Evolutionary conservation across 352 stramenopile genomes (phyloP).

Genomic region (Globisporangium heterothallicum): DNA sequence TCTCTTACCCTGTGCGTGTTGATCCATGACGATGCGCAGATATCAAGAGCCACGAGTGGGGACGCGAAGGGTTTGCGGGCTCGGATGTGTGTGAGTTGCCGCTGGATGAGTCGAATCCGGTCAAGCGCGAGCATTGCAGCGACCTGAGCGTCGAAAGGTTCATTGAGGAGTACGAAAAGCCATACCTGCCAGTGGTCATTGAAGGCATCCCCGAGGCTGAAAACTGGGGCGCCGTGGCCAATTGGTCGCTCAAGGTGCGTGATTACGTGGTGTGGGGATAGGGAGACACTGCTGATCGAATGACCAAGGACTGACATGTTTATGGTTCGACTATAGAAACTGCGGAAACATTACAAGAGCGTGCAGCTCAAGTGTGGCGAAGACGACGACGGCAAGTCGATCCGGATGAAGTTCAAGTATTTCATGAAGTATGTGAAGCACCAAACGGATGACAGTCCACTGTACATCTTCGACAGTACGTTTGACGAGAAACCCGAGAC

Average conservation of each 20-base stretch:
- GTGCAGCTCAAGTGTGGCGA: constrained; percentile 79
- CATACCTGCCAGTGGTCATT: constrained; percentile 72
- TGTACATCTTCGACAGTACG: constrained; percentile 98
- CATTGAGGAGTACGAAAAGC: constrained; percentile 80
- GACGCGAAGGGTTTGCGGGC: constrained; percentile 74
- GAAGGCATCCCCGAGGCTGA: constrained; percentile 78
- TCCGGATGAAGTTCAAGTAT: constrained; percentile 83
- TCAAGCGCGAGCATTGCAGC: constrained; percentile 69
- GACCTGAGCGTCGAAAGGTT: constrained; percentile 79
- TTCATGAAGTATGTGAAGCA: constrained; percentile 68
- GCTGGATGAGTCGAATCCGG: constrained; percentile 54
- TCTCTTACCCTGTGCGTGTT: background rate
- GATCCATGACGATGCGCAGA: constrained; percentile 27
- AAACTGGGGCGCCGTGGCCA: constrained; percentile 53
- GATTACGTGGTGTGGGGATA: too few species aligned
- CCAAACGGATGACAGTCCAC: constrained; percentile 85
- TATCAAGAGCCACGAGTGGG: constrained; percentile 59
- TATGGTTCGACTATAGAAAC: constrained; percentile 18
- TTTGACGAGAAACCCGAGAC: constrained; percentile 86
- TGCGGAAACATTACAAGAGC: constrained; percentile 74
- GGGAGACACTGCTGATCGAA: too few species aligned
- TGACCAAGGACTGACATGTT: constrained; percentile 6
- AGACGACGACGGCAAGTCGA: constrained; percentile 69
- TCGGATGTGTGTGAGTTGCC: constrained; percentile 75
- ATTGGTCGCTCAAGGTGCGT: constrained; percentile 69